phyloP scores from a whole-genome alignment of 78 protist species.

The Tieghemostelium lacteum region DNA sequence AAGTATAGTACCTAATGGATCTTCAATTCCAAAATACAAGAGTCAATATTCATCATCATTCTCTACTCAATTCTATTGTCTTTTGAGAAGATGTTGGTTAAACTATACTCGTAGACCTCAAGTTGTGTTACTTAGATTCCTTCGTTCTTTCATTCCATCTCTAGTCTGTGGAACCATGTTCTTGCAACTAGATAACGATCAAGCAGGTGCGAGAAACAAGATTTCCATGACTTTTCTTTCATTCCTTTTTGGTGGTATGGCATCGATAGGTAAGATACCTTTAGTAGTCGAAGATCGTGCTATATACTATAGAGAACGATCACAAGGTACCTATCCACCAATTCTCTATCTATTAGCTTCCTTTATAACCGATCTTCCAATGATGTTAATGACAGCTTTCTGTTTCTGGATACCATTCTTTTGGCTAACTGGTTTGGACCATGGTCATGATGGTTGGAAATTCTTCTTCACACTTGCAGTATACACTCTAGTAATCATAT shows the following conservation, averaged over 20 bases:
- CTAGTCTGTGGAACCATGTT: slow-evolving; percentile 57
- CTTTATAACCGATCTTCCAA: slow-evolving; percentile 49
- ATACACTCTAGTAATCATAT: slow-evolving; percentile 18
- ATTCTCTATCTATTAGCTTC: slow-evolving; percentile 12
- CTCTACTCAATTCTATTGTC: neutral
- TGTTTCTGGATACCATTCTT: slow-evolving; percentile 68
- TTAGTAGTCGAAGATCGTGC: slow-evolving; percentile 53
- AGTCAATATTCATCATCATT: slow-evolving; percentile 12
- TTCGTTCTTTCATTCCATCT: slow-evolving; percentile 54
- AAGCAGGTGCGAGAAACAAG: slow-evolving; percentile 58
- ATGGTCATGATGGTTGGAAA: slow-evolving; percentile 69
- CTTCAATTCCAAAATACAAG: slow-evolving; percentile 15
- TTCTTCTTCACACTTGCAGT: slow-evolving; percentile 46
- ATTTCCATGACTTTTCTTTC: slow-evolving; percentile 40
- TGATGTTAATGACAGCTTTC: slow-evolving; percentile 38
- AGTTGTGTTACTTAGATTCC: slow-evolving; percentile 41
- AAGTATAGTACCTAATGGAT: slow-evolving; percentile 22
- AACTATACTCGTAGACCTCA: slow-evolving; percentile 69
- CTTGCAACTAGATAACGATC: slow-evolving; percentile 42
- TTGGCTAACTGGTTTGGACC: slow-evolving; percentile 45
- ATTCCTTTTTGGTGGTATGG: slow-evolving; percentile 77
- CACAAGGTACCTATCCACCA: slow-evolving; percentile 54
- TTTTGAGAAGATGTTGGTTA: slow-evolving; percentile 44
- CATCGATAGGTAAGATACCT: slow-evolving; percentile 55
- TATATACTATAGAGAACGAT: slow-evolving; percentile 42